Evolutionary conservation across 148 eudicot genomes (phyloP), one percentile per base, ranked within the genome.

Genomic region (Agrostemma githago): DNA sequence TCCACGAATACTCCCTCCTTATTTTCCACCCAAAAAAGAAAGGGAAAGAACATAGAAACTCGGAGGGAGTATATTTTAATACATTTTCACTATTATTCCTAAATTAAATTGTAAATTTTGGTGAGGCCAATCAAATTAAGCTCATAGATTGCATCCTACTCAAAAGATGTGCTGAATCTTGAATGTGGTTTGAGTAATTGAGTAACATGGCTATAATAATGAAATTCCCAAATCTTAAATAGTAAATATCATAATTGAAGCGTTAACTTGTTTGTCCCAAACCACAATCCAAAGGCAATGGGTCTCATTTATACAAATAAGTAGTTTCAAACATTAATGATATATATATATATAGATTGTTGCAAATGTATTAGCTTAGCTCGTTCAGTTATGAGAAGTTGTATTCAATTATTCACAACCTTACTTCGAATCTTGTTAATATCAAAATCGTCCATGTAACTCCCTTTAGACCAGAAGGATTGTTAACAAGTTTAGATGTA

Each of bases 201-300:
- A 43, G 71, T 44, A 67, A 16, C 54, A 67, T 67, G 37, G 48
- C 71, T 67, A 67, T 67, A 67, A 19, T n/a, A n/a, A 43, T 67
- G 54, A 43, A 67, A n/a, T 67, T 43, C 54, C 54, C 71, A 42
- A 67, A 42, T 42, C 56, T 39, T 38, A 7, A 64, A 64, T 39
- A 64, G 46, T 64, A 39, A 19, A 7, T 42, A 8, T 67, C 54
- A 17, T 67, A 7, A 67, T 66, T 66, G 34, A 41, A 0, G 14
- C 70, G 19, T 41, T 43, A 42, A 5, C 70, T 66, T n/a, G 12
- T 43, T 5, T 38, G 53, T 48, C 53, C 53, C 53, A 8, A 48
- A 48, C 11, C 3, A 12, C 3, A 12, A 48, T 48, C 53, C 53
- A 48, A 48, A 48, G 53, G 34, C 53, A 48, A 48, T 8, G 53